A percentile compares a stretch with the other conserved stretches of the same genome.
These are phyloP conservation scores for Antitrichia curtipendula DNA, from an alignment of 225 moss, liverwort and hornwort genomes.

Conservation along the genomic window DNA sequence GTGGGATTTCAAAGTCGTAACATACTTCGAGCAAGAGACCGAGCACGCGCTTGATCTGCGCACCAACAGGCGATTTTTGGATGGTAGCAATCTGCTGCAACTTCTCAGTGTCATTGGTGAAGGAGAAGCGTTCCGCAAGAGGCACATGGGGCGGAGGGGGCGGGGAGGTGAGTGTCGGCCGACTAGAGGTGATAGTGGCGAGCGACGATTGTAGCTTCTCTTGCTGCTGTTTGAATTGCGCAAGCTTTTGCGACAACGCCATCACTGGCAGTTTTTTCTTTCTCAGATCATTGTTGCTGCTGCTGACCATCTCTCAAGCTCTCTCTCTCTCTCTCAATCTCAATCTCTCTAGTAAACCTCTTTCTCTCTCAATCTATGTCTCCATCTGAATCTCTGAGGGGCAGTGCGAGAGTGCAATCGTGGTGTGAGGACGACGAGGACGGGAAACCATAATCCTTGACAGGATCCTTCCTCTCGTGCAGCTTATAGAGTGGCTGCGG, in stretches of 20 bases:
- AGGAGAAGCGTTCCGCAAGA: slow-evolving; percentile 26
- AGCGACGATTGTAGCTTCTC: slow-evolving; percentile 67
- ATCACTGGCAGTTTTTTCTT: neutral
- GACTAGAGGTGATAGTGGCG: slow-evolving; percentile 8
- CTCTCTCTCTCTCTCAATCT: neutral
- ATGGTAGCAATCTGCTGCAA: slow-evolving; percentile 67
- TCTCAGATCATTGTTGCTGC: neutral
- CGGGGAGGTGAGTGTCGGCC: slow-evolving; percentile 19
- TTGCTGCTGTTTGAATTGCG: slow-evolving; percentile 67
- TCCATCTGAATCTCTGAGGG: neutral
- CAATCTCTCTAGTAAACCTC: neutral
- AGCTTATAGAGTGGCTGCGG: neutral
- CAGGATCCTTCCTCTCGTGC: too few species aligned
- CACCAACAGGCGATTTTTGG: slow-evolving; percentile 51
- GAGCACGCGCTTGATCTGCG: slow-evolving; percentile 66
- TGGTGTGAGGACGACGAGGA: neutral
- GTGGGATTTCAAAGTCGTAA: neutral
- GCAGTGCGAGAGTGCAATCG: neutral
- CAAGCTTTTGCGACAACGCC: slow-evolving; percentile 69
- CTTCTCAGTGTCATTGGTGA: slow-evolving; percentile 63
- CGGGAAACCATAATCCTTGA: neutral
- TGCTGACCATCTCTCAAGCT: neutral
- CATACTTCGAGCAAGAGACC: slow-evolving; percentile 65
- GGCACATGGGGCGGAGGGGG: neutral
- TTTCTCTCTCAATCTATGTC: neutral